phyloP scores from a whole-genome alignment of 208 protist species.

The Trypanosoma lewisi region DNA sequence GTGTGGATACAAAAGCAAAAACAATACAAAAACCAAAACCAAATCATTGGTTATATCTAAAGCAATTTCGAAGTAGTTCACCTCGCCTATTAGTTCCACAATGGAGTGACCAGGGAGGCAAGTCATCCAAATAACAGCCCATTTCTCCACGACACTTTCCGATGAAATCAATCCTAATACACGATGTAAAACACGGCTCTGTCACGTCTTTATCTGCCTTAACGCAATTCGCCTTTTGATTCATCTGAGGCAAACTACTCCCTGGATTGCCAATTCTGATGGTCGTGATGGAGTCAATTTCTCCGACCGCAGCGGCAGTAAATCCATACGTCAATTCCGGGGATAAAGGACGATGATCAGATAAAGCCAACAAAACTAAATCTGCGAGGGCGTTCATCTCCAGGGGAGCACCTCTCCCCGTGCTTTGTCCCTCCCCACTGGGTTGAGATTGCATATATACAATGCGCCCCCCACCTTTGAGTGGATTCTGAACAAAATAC shows the following conservation, averaged over 20 bases:
- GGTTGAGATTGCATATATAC: neutral
- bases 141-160: constrained; percentile 4
- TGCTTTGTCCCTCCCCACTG: constrained; percentile 15
- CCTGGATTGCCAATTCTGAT: constrained; percentile 6
- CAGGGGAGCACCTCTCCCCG: constrained; percentile 7
- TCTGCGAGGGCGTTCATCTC: constrained; percentile 29
- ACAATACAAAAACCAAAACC: too few relatives aligned
- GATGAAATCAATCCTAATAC: constrained; percentile 21
- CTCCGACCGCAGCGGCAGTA: constrained; percentile 23
- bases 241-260: neutral
- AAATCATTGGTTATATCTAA: too few relatives aligned
- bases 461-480: neutral
- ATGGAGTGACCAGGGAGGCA: constrained; percentile 12
- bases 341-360: constrained; percentile 24
- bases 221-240: neutral
- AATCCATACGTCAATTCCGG: constrained; percentile 34
- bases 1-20: too few relatives aligned
- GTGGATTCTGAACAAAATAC: constrained; percentile 12
- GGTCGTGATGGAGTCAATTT: constrained; percentile 20
- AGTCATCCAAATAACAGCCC: constrained; percentile 1
- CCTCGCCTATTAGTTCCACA: constrained; percentile 18
- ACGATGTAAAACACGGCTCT: constrained; percentile 25
- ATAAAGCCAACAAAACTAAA: constrained; percentile 26
- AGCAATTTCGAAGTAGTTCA: too few relatives aligned
- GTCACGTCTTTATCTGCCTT: neutral